These are phyloP conservation scores for Penicillium sp. DNA, from an alignment of 2,329 filamentous ascomycete species.

Conservation along the genomic window DNA sequence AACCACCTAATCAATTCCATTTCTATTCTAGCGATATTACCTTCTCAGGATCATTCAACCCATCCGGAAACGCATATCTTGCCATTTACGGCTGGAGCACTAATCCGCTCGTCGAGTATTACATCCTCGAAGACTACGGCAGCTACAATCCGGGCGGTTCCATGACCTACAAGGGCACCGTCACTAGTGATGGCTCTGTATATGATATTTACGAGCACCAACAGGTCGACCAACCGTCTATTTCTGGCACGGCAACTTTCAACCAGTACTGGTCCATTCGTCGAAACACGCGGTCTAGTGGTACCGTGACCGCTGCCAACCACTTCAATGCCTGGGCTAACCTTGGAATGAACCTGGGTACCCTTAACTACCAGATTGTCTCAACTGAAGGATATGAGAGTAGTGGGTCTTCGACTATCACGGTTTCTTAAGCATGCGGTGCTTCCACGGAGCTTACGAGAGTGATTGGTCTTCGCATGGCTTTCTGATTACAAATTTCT, in stretches of 20 bases:
- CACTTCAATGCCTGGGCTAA: conserved; percentile 37
- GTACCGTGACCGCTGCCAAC: conserved; percentile 35
- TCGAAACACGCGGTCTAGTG: conserved; percentile 31
- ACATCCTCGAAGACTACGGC: conserved; percentile 36
- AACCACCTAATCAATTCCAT: conserved; percentile 8
- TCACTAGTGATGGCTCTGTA: conserved; percentile 34
- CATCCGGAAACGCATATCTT: conserved; percentile 32
- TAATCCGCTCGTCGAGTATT: conserved; percentile 36
- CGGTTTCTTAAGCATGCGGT: no score
- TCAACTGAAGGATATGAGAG: conserved; percentile 44
- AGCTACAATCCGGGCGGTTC: conserved; percentile 11
- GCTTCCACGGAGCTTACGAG: no score
- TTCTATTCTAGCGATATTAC: conserved; percentile 20
- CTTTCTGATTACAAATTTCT: no score
- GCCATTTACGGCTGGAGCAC: conserved; percentile 43
- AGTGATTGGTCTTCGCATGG: no score
- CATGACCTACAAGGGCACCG: conserved; percentile 31
- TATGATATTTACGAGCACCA: conserved; percentile 39
- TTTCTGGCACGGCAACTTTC: conserved; percentile 41
- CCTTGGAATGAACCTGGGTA: conserved; percentile 32
- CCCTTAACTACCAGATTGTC: conserved; percentile 41
- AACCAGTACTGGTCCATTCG: conserved; percentile 44
- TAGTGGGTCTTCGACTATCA: conserved; percentile 26
- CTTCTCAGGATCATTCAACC: conserved; percentile 29
- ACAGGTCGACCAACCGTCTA: conserved; percentile 39